A percentile compares a stretch with the other conserved stretches of the same genome.
phyloP scores from a whole-genome alignment of 1,284 basidiomycete genomes.

The Tausonia pullulans region DNA sequence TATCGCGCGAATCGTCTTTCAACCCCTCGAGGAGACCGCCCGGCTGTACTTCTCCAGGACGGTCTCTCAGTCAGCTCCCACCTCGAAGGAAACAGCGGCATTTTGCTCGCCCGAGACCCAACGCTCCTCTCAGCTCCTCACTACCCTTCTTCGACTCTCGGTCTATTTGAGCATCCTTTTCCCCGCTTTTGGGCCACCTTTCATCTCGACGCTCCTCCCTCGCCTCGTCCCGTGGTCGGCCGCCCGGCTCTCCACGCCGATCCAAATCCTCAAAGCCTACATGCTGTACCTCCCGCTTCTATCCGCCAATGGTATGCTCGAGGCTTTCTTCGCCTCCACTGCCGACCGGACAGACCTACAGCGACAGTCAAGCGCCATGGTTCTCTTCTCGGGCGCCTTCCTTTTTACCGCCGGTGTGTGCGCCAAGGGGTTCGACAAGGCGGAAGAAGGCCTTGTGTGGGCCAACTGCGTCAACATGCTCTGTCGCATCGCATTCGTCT shows the following conservation, averaged over 20 bases:
- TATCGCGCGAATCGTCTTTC: constrained; percentile 78
- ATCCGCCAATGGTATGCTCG: constrained; percentile 75
- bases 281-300: constrained; percentile 75
- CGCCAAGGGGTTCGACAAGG: constrained; percentile 41
- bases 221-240: constrained; percentile 58
- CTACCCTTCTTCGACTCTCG: constrained; percentile 56
- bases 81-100: background rate
- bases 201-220: constrained; percentile 54
- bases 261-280: constrained; percentile 57
- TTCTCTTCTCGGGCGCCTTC: constrained; percentile 15
- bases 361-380: constrained; percentile 46
- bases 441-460: constrained; percentile 60
- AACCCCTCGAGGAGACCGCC: constrained; percentile 82
- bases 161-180: constrained; percentile 58
- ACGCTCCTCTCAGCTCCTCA: constrained; percentile 25
- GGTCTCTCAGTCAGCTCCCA: background rate
- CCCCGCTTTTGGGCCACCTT: constrained; percentile 58
- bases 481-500: constrained; percentile 42
- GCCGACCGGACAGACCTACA: constrained; percentile 53
- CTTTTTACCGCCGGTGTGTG: constrained; percentile 45
- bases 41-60: constrained; percentile 72
- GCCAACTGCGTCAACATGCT: constrained; percentile 58
- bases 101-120: too few species aligned
- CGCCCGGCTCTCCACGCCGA: constrained; percentile 56
- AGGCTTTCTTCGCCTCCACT: constrained; percentile 74